A percentile compares a stretch with the other conserved stretches of the same genome.
These are phyloP conservation scores for Ceratobasidium sp. DNA, from an alignment of 1,284 basidiomycete species.

Conservation along the genomic window DNA sequence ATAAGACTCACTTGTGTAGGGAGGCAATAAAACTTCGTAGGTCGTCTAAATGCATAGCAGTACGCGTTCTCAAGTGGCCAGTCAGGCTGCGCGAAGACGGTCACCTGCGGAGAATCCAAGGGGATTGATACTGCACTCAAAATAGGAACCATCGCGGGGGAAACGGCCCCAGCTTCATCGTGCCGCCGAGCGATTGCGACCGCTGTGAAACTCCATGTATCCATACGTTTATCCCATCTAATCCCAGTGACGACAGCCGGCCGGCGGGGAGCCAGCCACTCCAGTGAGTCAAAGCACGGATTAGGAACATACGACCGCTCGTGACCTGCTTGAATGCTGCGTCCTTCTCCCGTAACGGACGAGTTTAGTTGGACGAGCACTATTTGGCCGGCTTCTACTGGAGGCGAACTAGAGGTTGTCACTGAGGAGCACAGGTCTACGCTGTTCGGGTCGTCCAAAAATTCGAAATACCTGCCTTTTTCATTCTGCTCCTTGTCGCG, in stretches of 20 bases:
- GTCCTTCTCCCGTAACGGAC: not conserved
- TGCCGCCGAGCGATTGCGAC: not conserved
- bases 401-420: no score
- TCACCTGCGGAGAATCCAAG: not conserved
- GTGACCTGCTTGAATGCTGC: not conserved
- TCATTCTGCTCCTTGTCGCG: no score
- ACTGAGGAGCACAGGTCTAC: no score
- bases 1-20: not conserved
- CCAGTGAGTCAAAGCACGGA: not conserved
- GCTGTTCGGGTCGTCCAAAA: no score
- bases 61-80: not conserved
- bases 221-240: not conserved
- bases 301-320: not conserved
- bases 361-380: not conserved
- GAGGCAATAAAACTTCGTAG: not conserved
- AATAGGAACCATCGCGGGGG: not conserved
- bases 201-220: not conserved
- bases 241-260: not conserved
- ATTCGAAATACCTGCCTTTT: no score
- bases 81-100: not conserved
- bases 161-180: not conserved
- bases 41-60: not conserved
- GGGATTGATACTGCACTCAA: not conserved
- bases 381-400: not conserved
- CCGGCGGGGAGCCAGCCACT: not conserved